A percentile compares a stretch with the other conserved stretches of the same genome.
phyloP scores from a whole-genome alignment of 2,329 filamentous ascomycete species.

The Furcasterigmium sp. region DNA sequence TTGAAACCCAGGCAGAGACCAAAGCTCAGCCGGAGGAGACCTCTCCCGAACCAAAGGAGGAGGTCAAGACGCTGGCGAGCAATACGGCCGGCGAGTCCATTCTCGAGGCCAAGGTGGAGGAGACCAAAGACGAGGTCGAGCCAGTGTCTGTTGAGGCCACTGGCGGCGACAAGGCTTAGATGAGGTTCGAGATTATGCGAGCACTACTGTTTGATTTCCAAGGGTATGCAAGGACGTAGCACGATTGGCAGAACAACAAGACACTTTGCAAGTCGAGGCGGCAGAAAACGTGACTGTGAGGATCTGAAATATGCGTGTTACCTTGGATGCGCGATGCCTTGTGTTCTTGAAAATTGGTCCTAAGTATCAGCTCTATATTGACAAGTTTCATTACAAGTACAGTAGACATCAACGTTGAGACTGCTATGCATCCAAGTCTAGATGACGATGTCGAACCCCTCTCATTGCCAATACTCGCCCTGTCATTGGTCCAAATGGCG shows the following conservation, averaged over 20 bases:
- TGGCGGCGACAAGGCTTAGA: slow-evolving; percentile 6
- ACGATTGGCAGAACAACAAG: not conserved
- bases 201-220: too few relatives aligned
- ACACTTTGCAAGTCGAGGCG: not conserved
- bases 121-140: slow-evolving; percentile 27
- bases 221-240: not conserved
- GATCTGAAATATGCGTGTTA: too few relatives aligned
- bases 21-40: not conserved
- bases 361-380: too few relatives aligned
- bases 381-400: too few relatives aligned
- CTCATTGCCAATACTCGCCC: not conserved
- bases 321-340: too few relatives aligned
- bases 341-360: too few relatives aligned
- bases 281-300: too few relatives aligned
- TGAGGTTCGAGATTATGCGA: not conserved
- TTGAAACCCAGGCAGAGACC: not conserved
- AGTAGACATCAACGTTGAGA: too few relatives aligned
- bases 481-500: not conserved
- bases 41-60: slow-evolving; percentile 5
- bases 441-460: too few relatives aligned
- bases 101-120: slow-evolving; percentile 30
- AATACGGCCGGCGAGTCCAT: slow-evolving; percentile 40
- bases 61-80: slow-evolving; percentile 29
- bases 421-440: too few relatives aligned
- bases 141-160: slow-evolving; percentile 27